These are phyloP conservation scores for Cordyceps tenuipes DNA, from an alignment of 2,329 filamentous ascomycete genomes.

Conservation along the genomic window DNA sequence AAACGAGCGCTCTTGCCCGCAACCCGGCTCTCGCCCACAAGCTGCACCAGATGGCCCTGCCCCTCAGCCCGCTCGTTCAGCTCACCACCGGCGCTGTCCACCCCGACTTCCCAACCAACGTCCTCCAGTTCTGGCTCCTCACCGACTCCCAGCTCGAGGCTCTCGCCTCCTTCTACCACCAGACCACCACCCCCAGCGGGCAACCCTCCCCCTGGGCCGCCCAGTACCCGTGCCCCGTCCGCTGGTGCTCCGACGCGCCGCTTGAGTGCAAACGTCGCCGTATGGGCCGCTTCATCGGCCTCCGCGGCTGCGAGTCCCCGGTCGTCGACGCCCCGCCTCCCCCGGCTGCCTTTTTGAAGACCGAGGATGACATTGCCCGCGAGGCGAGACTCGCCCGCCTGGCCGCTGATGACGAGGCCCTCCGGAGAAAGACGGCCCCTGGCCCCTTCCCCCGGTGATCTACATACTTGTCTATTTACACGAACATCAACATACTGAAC, in stretches of 20 bases:
- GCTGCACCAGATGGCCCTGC: slow-evolving; percentile 56
- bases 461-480: neutral
- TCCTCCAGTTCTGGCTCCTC: slow-evolving; percentile 66
- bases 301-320: slow-evolving; percentile 46
- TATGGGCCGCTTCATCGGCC: slow-evolving; percentile 66
- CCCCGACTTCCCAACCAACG: slow-evolving; percentile 54
- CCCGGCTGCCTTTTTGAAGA: slow-evolving; percentile 20
- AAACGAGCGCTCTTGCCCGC: slow-evolving; percentile 28
- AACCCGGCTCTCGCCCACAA: slow-evolving; percentile 51
- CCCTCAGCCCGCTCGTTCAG: slow-evolving; percentile 59
- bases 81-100: slow-evolving; percentile 54
- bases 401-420: slow-evolving; percentile 37
- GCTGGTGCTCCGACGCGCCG: slow-evolving; percentile 46
- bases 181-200: slow-evolving; percentile 40
- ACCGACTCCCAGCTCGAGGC: slow-evolving; percentile 62
- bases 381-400: slow-evolving; percentile 32
- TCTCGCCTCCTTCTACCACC: slow-evolving; percentile 66
- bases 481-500: neutral
- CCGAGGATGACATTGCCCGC: slow-evolving; percentile 40
- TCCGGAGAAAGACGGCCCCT: slow-evolving; percentile 35
- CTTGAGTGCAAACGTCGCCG: slow-evolving; percentile 63
- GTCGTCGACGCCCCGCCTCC: slow-evolving; percentile 9
- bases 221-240: slow-evolving; percentile 61
- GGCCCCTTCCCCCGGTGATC: slow-evolving; percentile 27
- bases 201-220: slow-evolving; percentile 36